Evolutionary conservation across 2,329 filamentous ascomycete species (phyloP), one percentile per base, ranked within the genome.

Genomic region (Colletotrichum filicis): DNA sequence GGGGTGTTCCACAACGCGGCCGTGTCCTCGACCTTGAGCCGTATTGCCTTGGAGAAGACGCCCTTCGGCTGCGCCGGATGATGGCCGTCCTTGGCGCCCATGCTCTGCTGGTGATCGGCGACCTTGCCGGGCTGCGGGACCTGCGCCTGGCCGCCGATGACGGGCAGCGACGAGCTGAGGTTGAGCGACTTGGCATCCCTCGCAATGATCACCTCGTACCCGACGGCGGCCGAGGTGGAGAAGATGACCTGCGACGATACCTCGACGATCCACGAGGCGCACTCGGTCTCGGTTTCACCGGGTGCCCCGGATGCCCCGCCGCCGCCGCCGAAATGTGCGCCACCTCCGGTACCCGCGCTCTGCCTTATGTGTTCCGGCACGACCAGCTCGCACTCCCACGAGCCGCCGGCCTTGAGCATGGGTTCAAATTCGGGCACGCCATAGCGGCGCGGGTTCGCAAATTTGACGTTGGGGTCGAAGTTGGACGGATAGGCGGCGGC

Each of bases 241-340:
- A 99, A 99, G 60, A 99, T 91, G 74, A 98, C 94, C 83, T 99
- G 97, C 19, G 95, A 97, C 49, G 94, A 87, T 57, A 99, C 90
- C 83, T 99, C 97, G 58, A 99, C 90, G 66, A 98, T 87, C 97
- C 97, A 99, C 26, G 92, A 93, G 66, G 93, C 91, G 74, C 88
- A 92, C 73, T 89, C 86, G 32, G 81, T 83, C 64, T 88, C 85
- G 28, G 87, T 85, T 59, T 83, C 81, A 4, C 16, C 61, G 4
- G 59, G 59, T 1, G 82, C 78, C 8, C 82, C 37, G 37, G 37
- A 42, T 19, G 37, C 37, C 5, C 37, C 37, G 37, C 37, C 37
- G 37, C 37, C 81, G 61, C 84, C 82, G 16, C 85, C 86, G 74
- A 90, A 89, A 65, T 84, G 81, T 19, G 85, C 84, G 71, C 83